These are phyloP conservation scores for Penicillium ochrochloron DNA, from an alignment of 495 filamentous ascomycete genomes.

Conservation along the genomic window DNA sequence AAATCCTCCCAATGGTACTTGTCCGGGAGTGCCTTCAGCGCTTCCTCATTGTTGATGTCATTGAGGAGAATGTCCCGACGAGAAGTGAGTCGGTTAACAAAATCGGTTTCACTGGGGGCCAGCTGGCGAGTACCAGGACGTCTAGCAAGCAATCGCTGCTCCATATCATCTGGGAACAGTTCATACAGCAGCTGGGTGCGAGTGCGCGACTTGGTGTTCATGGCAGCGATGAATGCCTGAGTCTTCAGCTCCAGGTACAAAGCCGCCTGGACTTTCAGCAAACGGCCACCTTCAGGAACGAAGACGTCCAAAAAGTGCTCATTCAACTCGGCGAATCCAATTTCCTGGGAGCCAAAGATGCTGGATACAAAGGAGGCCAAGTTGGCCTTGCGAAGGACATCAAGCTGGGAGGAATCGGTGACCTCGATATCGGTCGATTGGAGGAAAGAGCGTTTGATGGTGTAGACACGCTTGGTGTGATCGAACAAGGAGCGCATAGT, in stretches of 20 bases:
- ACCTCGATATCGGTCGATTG: slow-evolving; percentile 74
- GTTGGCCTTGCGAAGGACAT: slow-evolving; percentile 84
- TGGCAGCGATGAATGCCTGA: slow-evolving; percentile 77
- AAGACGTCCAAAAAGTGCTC: slow-evolving; percentile 86
- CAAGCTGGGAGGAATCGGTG: slow-evolving; percentile 65
- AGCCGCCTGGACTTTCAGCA: slow-evolving; percentile 72
- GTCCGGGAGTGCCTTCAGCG: slow-evolving; percentile 65
- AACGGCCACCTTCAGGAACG: slow-evolving; percentile 71
- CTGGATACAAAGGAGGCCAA: slow-evolving; percentile 83
- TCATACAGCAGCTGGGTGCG: slow-evolving; percentile 71
- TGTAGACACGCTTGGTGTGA: slow-evolving; percentile 79
- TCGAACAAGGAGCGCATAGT: slow-evolving; percentile 81
- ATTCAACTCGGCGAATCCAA: slow-evolving; percentile 80
- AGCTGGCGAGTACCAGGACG: slow-evolving; percentile 68
- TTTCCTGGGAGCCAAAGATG: slow-evolving; percentile 81
- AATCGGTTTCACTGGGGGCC: slow-evolving; percentile 73
- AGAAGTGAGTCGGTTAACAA: slow-evolving; percentile 65
- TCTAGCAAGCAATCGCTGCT: slow-evolving; percentile 63
- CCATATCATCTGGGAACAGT: slow-evolving; percentile 73
- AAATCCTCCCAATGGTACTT: slow-evolving; percentile 85
- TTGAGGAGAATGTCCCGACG: slow-evolving; percentile 69
- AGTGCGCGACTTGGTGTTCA: slow-evolving; percentile 65
- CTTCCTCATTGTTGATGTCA: slow-evolving; percentile 64
- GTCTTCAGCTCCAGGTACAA: slow-evolving; percentile 86
- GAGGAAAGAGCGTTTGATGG: slow-evolving; percentile 69